Base-by-base conservation (phyloP, 306 rosid species). In the Gillenia trifoliata region DNA sequence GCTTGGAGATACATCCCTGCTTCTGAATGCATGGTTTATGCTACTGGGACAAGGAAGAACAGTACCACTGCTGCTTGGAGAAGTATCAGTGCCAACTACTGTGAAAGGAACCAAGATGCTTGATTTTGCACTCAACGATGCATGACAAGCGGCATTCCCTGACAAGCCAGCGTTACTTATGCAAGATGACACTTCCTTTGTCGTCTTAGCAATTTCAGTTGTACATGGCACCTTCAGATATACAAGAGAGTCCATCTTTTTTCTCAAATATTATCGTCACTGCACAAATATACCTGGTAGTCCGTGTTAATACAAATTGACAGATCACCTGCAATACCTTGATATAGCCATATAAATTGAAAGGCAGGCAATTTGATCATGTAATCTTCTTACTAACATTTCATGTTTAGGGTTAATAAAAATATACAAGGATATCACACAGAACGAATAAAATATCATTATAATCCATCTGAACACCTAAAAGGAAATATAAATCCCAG, bases 211-310 rank as follows among this genome's bases (percentile, higher is more conserved):
- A 70, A 83, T 43, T 75, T 81, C 85, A 52, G 89, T 81, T 70
- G 41, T 36, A 34, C 89, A 89, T 25, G 89, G 89, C 50, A 87
- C 91, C 91, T 89, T 79, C 64, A 72, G 70, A 72, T 29, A 65
- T 54, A 69, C 30, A 54, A 22, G 12, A 52, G 12, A 52, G 33
- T 54, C 54, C 52, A 34, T 54, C 45, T 20, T 31, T 54, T 70
- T 70, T 22, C 31, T 33, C 22, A 9, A 11, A 30, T 28, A 29
- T 68, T 56, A 56, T 56, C 62, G 4, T 56, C 62, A 56, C 6
- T 23, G 23, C 29, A 49, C 38, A n/a, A 13, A n/a, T 47, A 36
- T 4, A 41, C 61, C 61, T n/a, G 61, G 29, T 57, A 56, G 31
- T n/a, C n/a, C n/a, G n/a, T n/a, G n/a, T n/a, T n/a, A n/a, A n/a